Evolutionary conservation across 768 basidiomycete species (phyloP).

Genomic region (Jaapia argillacea): DNA sequence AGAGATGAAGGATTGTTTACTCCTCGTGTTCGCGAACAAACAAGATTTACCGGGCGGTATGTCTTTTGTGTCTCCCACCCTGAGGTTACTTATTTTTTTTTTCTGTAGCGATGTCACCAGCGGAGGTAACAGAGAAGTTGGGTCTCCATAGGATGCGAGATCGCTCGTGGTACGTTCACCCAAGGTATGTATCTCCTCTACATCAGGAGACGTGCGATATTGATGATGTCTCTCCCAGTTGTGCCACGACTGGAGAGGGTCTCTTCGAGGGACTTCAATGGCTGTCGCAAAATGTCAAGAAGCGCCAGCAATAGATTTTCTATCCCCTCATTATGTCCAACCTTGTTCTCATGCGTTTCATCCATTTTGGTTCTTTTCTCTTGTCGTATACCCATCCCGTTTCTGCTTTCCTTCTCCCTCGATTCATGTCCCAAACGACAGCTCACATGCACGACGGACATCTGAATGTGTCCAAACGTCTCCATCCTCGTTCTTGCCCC

Average conservation of each 20-base stretch:
- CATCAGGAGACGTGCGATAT: constrained; percentile 2
- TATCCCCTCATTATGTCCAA: neutral
- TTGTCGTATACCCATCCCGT: constrained; percentile 1
- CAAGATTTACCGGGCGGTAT: constrained; percentile 94
- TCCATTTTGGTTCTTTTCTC: neutral
- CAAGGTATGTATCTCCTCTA: constrained; percentile 51
- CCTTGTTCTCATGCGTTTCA: neutral
- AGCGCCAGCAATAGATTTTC: constrained; percentile 57
- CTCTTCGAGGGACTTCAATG: constrained; percentile 96
- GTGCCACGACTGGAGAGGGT: constrained; percentile 94
- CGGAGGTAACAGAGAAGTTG: constrained; percentile 95
- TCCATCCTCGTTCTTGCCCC: constrained; percentile 5
- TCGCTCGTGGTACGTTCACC: constrained; percentile 98
- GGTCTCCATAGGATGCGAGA: constrained; percentile 95
- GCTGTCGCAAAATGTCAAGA: constrained; percentile 96
- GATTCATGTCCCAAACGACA: neutral
- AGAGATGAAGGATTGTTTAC: constrained; percentile 95
- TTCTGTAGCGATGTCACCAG: constrained; percentile 88
- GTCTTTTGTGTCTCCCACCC: constrained; percentile 16
- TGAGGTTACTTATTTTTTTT: neutral
- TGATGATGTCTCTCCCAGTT: constrained; percentile 35
- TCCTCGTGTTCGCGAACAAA: constrained; percentile 99
- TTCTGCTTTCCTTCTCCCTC: constrained; percentile 9
- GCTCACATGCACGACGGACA: constrained; percentile 21
- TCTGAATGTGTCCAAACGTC: constrained; percentile 15